Evolutionary conservation across 2,329 filamentous ascomycete species (phyloP).

Genomic region (Sporothrix luriei): DNA sequence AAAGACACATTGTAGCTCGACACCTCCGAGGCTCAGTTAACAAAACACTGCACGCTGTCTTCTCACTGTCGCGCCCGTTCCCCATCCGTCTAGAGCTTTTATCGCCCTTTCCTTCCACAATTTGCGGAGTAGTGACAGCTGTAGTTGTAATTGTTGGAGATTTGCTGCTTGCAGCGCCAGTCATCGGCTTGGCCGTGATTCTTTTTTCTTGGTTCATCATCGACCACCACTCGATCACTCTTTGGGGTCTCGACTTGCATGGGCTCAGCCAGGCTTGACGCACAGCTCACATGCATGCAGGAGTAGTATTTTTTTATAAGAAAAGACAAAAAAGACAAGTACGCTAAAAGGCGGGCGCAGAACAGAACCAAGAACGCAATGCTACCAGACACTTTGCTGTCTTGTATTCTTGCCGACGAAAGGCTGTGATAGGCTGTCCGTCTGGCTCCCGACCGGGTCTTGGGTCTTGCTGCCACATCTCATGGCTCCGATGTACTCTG

Average conservation of each 20-base stretch:
- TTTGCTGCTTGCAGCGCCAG: not conserved
- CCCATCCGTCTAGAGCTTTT: too few species aligned
- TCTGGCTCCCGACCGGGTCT: not conserved
- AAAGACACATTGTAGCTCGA: too few species aligned
- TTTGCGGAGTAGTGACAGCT: not conserved
- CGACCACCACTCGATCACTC: not conserved
- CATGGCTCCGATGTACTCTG: not conserved
- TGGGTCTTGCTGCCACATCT: not conserved
- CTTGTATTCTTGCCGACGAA: not conserved
- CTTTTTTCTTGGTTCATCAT: not conserved
- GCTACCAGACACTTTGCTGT: not conserved
- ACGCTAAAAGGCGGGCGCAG: conserved; percentile 3
- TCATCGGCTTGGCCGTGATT: not conserved
- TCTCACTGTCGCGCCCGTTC: too few species aligned
- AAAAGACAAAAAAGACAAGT: not conserved
- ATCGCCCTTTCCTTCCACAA: not conserved
- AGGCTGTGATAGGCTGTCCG: not conserved
- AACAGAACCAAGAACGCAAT: not conserved
- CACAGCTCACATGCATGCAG: conserved; percentile 9
- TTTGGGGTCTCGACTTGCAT: conserved; percentile 3
- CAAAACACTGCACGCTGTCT: not conserved
- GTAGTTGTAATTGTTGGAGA: conserved; percentile 8
- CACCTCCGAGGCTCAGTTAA: too few species aligned
- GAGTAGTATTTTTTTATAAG: not conserved
- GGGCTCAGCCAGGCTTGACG: not conserved